Conservation (phyloP, 2,329 filamentous ascomycete genomes). For the Botrytis fabae region DNA sequence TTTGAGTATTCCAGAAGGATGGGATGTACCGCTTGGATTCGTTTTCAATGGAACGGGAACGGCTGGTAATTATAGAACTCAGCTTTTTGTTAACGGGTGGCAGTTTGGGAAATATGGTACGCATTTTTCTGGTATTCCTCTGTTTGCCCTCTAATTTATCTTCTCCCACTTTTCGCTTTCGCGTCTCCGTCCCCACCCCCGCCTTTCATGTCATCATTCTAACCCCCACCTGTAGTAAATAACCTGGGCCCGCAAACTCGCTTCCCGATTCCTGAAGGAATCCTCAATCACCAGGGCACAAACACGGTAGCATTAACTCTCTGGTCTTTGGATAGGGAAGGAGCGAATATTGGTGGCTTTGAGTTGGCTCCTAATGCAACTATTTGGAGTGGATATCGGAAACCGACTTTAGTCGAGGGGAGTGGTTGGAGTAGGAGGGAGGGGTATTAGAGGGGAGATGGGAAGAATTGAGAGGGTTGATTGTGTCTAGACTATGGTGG, state of each 20-base stretch:
- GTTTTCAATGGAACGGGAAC: slow-evolving; percentile 51
- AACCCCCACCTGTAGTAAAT: slow-evolving; percentile 41
- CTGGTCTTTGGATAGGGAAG: slow-evolving; percentile 54
- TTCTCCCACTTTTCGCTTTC: background rate
- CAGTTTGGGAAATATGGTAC: slow-evolving; percentile 65
- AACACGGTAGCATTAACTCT: slow-evolving; percentile 70
- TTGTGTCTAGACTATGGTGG: background rate
- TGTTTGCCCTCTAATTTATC: background rate
- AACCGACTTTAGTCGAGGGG: slow-evolving; percentile 35
- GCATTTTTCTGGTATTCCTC: background rate
- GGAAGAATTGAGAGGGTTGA: no score
- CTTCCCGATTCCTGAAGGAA: slow-evolving; percentile 72
- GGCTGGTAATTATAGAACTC: slow-evolving; percentile 54
- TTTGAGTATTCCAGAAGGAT: slow-evolving; percentile 55
- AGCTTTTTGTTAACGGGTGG: slow-evolving; percentile 74
- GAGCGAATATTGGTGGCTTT: slow-evolving; percentile 26
- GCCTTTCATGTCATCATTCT: background rate
- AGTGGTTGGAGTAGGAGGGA: background rate
- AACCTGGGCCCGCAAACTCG: slow-evolving; percentile 72
- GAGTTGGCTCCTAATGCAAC: background rate
- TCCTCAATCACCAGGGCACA: slow-evolving; percentile 67
- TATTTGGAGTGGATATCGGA: slow-evolving; percentile 7
- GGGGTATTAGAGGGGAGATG: background rate
- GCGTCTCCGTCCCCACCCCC: background rate
- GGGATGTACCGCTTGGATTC: slow-evolving; percentile 63